Evolutionary conservation across 2,329 filamentous ascomycete genomes (phyloP), one percentile per base, ranked within the genome.

Genomic region (Cytospora piceae): DNA sequence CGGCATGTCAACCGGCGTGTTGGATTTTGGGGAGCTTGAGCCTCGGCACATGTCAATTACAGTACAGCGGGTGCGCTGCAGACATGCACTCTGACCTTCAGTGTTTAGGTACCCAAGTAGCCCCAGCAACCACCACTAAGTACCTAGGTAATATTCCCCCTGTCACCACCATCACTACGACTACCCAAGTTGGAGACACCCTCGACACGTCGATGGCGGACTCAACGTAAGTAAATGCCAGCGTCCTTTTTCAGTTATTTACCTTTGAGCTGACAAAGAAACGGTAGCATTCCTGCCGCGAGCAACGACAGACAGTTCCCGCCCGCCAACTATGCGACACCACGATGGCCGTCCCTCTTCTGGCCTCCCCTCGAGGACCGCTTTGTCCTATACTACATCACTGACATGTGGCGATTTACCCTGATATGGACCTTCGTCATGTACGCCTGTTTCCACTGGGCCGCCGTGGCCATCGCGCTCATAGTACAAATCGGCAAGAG

Each of bases 371-470:
- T 80, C 69, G 77, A 81, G 66, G 70, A 73, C 57, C 79, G 84
- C 54, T 83, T 84, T 67, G 85, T 86, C 46, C 87, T 97, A 71
- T 94, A 92, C 80, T 84, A 90, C 73, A 83, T 92, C 3, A 75
- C 78, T 67, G 92, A 96, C 74, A 91, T 96, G 63, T 94, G 92
- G 89, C 89, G 90, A 69, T 97, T 95, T 77, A 97, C 93, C 1
- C 79, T 95, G 20, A 85, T 89, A 74, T 97, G 93, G 93, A 96
- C 93, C 0, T 78, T 96, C 46, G 87, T 96, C 34, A 86, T 93
- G 70, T 94, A 91, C 72, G 87, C 85, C 39, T 82, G 87, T 24
- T 91, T 94, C 68, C 92, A 97, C 75, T 73, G 94, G 22, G 83
- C 87, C 39, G 91, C 90, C 2, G 88, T 90, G 0, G 79, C 83